Evolutionary conservation across 2,329 filamentous ascomycete species (phyloP), one percentile per base, ranked within the genome.

Genomic region (Neofusicoccum parvum): DNA sequence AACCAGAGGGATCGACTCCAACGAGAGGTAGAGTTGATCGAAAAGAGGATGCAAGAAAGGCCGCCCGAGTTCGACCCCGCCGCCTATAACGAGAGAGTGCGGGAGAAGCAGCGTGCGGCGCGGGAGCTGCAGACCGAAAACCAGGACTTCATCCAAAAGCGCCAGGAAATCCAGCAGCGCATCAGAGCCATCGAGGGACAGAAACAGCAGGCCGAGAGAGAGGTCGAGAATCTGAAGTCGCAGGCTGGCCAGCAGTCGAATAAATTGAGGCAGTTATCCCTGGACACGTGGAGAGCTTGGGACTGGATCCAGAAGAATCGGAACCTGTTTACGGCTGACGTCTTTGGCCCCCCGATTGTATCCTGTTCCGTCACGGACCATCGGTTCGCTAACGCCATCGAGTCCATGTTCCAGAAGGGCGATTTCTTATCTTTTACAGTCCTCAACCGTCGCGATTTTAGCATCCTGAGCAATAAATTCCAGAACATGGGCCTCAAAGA

Each of bases 271-370:
- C 82, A 74, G 5, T 15, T 85, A 0, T 90, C 89, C 11, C 74
- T 74, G 0, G 91, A 97, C 65, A 87, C 90, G 2, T 85, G 85
- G 11, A 81, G 75, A 69, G 92, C 89, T 2, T 97, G 92, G 88
- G 83, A 88, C 48, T 99, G 94, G 94, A 84, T 98, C 60, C 85
- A 92, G 72, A 76, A 87, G 2, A 88, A 99, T 74, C 85, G 84
- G 66, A 74, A 84, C 64, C 77, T 85, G 56, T 95, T 97, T 69
- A 86, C 91, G 72, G 87, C 90, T 69, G 85, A 90, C 66, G 88
- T 97, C 4, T 92, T 90, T 73, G 92, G 91, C 0, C 94, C 94
- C 5, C 88, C 94, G 0, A 86, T 95, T 72, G 81, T 97, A 37
- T 90, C 86, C 66, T 97, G 93, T 77, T 91, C 90, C 0, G 81